Evolutionary conservation across 164 flowering plant genomes (phyloP), one percentile per base, ranked within the genome.

Genomic region (Magnolia officinalis): DNA sequence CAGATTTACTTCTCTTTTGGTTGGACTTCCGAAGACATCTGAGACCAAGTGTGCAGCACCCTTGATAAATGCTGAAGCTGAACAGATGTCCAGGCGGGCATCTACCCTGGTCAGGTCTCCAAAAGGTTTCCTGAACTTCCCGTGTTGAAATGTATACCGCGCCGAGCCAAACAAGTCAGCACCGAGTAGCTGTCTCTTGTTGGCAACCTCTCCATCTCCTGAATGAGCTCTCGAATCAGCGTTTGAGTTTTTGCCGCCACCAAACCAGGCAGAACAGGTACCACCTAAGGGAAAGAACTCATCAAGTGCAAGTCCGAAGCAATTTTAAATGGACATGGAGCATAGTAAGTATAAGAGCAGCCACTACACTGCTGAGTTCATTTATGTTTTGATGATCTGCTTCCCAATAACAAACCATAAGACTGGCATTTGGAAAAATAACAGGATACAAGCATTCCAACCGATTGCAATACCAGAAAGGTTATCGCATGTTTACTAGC

Each of bases 121-220:
- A 72, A 74, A 89, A 0, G 0, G 18, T 71, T 88, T 83, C 75
- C 86, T 88, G 83, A 95, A 95, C 67, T 81, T 85, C 67, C 98
- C 98, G 76, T 87, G 96, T 81, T 92, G 98, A 51, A 83, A 81
- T 23, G 92, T 89, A 81, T 76, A 91, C 84, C 95, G 86, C 68
- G 83, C 55, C 31, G 98, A 95, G 24, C 92, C 96, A 86, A 92
- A 95, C 51, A 89, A 70, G 80, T 95, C 98, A 63, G 90, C 91
- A 72, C 68, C 81, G 4, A 91, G 68, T 50, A 85, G 88, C 72
- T 77, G 85, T 78, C 88, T 86, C 63, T 58, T 75, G 71, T 75
- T 79, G 67, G 81, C 26, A 24, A 52, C 49, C 16, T 50, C 78
- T 14, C 75, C 77, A 45, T 82, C 83, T 78, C 76, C 76, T 45